Evolutionary conservation across 306 rosid species (phyloP), one percentile per base, ranked within the genome.

Genomic region (Potentilla sterilis): DNA sequence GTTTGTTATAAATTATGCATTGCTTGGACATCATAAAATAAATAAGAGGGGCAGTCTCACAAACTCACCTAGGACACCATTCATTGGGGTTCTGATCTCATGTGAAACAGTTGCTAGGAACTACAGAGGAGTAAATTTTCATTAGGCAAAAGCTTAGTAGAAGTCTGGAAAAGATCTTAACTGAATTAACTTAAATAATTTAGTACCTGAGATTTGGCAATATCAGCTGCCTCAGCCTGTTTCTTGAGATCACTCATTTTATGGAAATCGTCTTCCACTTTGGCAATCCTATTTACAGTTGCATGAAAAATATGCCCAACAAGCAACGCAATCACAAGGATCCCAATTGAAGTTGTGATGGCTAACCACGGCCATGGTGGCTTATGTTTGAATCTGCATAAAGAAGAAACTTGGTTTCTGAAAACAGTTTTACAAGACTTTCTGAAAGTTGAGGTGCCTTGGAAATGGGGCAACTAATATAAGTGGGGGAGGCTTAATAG

Each of bases 31-130:
- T 21, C 59, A 59, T 12, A 13, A 67, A 69, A 74, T 63, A 68
- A 54, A 11, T 64, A 46, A 28, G 16, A 2, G 68, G 38, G 49
- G 44, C 46, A 57, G 42, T 63, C 22, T 42, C 69, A 55, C 77
- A 47, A 43, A 76, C 97, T 88, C 85, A 95, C 99, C 99, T 32
- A 95, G 89, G 80, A 95, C 97, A 73, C 99, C 99, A 62, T 92
- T 95, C 99, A 95, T 95, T 58, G 99, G 99, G 37, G 99, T 92
- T 82, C 99, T 86, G 87, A 95, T 95, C 87, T 95, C 99, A 63
- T 95, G 98, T 70, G 99, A 95, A 75, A 95, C 99, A 15, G 99
- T 95, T 41, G 99, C 99, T 64, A 95, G 97, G 81, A 95, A 95
- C 99, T 95, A 83, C 88, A 87, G 19, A 74, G 48, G 75, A 72